These are phyloP conservation scores for Haplosporangium sp. DNA, from an alignment of 371 early-diverging fungal genomes.

Conservation along the genomic window DNA sequence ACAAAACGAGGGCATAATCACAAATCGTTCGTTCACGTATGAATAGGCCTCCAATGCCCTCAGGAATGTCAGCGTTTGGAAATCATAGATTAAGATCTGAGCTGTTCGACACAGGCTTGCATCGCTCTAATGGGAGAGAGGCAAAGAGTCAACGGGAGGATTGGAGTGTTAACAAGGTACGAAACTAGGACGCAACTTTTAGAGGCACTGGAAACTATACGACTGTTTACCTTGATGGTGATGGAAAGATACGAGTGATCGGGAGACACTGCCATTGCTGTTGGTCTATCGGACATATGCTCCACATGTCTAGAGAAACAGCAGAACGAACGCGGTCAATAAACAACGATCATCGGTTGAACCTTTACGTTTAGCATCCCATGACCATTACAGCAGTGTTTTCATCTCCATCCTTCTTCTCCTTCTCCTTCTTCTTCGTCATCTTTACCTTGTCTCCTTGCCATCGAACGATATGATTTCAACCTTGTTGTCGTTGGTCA, in stretches of 20 bases:
- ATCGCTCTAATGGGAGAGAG: slow-evolving; percentile 11
- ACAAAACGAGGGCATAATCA: slow-evolving; percentile 32
- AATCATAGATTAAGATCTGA: slow-evolving; percentile 38
- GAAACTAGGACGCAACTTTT: background rate
- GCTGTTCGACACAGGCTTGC: slow-evolving; percentile 28
- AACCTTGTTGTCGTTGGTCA: slow-evolving; percentile 7
- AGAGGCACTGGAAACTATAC: background rate
- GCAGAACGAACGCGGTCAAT: background rate
- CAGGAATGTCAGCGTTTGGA: slow-evolving; percentile 16
- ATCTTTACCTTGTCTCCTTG: slow-evolving; percentile 20
- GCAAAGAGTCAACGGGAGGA: no score
- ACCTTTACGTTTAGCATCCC: background rate
- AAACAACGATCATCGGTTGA: background rate
- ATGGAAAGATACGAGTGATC: slow-evolving; percentile 24
- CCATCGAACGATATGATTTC: slow-evolving; percentile 21
- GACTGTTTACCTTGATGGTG: slow-evolving; percentile 13
- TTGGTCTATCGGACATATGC: slow-evolving; percentile 11
- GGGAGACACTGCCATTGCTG: slow-evolving; percentile 17
- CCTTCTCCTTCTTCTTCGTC: background rate
- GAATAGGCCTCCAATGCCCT: slow-evolving; percentile 37
- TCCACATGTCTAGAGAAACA: slow-evolving; percentile 25
- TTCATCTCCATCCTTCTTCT: background rate
- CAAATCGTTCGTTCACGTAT: slow-evolving; percentile 24
- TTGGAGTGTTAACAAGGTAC: background rate
- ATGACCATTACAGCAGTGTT: background rate